A percentile compares a stretch with the other conserved stretches of the same genome.
phyloP scores from a whole-genome alignment of 441 rosid genomes.

The Flueggea neowawraea region DNA sequence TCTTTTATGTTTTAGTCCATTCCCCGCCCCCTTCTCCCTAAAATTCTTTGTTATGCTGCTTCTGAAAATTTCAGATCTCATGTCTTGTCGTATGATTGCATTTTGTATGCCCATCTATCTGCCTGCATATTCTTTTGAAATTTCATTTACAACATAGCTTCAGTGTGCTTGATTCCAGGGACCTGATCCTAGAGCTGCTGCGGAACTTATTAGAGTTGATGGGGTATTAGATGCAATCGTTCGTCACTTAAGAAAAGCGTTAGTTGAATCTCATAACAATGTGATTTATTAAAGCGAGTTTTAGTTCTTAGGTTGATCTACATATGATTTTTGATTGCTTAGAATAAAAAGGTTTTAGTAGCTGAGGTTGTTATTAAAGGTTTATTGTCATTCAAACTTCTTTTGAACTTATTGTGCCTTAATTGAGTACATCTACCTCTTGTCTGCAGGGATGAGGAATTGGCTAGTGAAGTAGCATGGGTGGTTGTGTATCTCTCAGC shows the following conservation, averaged over 20 bases:
- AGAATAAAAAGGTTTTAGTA: neutral
- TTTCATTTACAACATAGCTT: conserved; percentile 27
- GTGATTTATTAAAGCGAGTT: no score
- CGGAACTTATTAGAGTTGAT: conserved; percentile 72
- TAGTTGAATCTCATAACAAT: conserved; percentile 25
- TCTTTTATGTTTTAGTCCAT: no score
- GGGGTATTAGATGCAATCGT: conserved; percentile 76
- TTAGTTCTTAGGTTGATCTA: no score
- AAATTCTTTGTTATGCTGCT: no score
- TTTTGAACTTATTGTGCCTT: no score
- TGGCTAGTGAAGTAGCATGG: conserved; percentile 97
- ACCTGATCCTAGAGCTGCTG: conserved; percentile 85
- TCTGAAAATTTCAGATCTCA: no score
- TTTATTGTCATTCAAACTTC: no score
- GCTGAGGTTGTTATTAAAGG: neutral
- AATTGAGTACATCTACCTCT: conserved; percentile 4
- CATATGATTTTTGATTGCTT: no score
- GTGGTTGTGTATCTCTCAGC: conserved; percentile 96
- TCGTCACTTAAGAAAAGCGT: conserved; percentile 83
- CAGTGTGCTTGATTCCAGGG: conserved; percentile 55
- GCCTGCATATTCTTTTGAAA: conserved; percentile 11
- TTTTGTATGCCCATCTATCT: neutral
- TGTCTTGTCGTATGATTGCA: no score
- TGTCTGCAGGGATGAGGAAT: conserved; percentile 74
- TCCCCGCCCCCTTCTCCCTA: no score